Percentiles rank a stretch among this genome's conserved stretches.
Conservation (phyloP, 1,139 yeast species). For the Saccharomyces hybrid region DNA sequence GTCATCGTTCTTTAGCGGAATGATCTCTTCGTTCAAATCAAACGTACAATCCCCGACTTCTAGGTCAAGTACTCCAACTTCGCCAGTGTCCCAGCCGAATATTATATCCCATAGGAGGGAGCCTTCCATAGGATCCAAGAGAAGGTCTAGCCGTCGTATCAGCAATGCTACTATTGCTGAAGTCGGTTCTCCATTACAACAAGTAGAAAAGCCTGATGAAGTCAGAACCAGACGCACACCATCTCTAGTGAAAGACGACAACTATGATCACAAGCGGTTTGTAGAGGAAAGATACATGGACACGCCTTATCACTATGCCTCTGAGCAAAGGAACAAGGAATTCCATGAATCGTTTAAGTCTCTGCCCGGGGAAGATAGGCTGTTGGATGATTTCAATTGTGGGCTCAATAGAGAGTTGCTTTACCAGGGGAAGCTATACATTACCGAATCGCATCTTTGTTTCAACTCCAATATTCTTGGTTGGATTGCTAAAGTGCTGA, state of each 20-base stretch:
- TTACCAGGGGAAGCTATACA: constrained; percentile 83
- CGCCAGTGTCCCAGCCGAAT: constrained; percentile 8
- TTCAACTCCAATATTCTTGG: constrained; percentile 90
- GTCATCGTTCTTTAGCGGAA: constrained; percentile 12
- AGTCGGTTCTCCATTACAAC: constrained; percentile 4
- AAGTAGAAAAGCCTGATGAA: constrained; percentile 9
- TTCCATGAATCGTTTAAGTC: constrained; percentile 72
- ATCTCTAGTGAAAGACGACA: neutral
- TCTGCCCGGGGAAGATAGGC: constrained; percentile 61
- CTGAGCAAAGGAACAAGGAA: constrained; percentile 63
- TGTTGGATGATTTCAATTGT: constrained; percentile 85
- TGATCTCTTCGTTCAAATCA: constrained; percentile 15
- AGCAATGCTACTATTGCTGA: constrained; percentile 2
- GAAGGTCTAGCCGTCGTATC: constrained; percentile 5
- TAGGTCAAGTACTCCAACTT: constrained; percentile 4
- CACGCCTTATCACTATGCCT: constrained; percentile 49
- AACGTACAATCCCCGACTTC: constrained; percentile 1
- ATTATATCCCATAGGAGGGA: constrained; percentile 17
- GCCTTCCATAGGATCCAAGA: constrained; percentile 8
- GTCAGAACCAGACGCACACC: constrained; percentile 5
- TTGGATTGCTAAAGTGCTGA: constrained; percentile 77
- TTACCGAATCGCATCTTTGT: constrained; percentile 74
- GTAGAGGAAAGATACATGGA: constrained; percentile 37
- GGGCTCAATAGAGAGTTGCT: constrained; percentile 84
- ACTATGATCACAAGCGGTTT: constrained; percentile 34